Conservation (phyloP, 2,329 filamentous ascomycete species). For the Aspergillus ustus region DNA sequence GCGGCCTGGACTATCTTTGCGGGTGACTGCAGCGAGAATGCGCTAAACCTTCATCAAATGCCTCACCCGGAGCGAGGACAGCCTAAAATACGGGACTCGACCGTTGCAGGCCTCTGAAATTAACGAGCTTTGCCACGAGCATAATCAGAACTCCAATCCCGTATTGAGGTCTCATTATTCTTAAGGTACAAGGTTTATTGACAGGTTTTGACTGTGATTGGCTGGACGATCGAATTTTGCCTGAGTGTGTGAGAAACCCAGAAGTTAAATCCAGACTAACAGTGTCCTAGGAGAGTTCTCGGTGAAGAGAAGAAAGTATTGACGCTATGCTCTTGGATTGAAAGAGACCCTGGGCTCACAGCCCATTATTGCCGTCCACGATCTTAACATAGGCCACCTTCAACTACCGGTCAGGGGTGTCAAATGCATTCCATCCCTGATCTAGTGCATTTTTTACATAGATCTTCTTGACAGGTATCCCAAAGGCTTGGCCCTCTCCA, state of each 20-base stretch:
- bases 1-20: not conserved
- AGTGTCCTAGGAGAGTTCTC: not conserved
- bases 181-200: not conserved
- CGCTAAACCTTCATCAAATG: not conserved
- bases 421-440: not conserved
- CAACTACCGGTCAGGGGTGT: slow-evolving; percentile 5
- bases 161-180: not conserved
- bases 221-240: not conserved
- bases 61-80: not conserved
- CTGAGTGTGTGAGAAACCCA: not conserved
- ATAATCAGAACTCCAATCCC: not conserved
- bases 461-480: not conserved
- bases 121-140: not conserved
- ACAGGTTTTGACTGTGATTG: not conserved
- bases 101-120: not conserved
- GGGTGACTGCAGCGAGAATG: slow-evolving; percentile 2
- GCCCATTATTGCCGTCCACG: not conserved
- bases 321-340: not conserved
- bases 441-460: not conserved
- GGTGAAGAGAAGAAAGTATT: not conserved
- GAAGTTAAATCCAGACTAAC: not conserved
- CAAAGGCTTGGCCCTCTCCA: not conserved
- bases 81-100: slow-evolving; percentile 5
- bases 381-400: slow-evolving; percentile 16
- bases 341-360: not conserved